These are phyloP conservation scores for Petunia axillaris DNA, from an alignment of 257 asterid genomes.

Conservation along the genomic window DNA sequence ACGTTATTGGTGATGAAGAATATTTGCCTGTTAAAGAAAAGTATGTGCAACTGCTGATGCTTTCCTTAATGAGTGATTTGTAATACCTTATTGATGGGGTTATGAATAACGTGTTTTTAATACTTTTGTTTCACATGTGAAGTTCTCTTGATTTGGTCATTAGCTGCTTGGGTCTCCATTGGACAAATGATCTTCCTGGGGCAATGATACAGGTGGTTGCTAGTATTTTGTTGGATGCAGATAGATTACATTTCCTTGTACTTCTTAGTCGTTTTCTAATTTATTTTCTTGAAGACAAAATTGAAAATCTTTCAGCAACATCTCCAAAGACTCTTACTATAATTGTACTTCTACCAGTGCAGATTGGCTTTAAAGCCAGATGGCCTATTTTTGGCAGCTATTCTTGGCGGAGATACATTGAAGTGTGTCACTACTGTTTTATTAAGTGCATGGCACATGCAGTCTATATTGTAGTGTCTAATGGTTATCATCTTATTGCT, in stretches of 20 bases:
- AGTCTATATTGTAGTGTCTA: conserved; percentile 22
- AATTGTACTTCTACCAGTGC: conserved; percentile 59
- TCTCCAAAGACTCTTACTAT: conserved; percentile 19
- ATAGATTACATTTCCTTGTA: conserved; percentile 8
- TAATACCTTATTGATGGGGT: background rate
- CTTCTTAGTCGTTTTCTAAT: background rate
- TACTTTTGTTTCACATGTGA: conserved; percentile 18
- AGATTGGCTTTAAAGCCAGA: conserved; percentile 94
- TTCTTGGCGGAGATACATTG: conserved; percentile 95
- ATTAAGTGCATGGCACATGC: conserved; percentile 45
- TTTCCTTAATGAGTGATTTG: background rate
- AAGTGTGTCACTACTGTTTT: conserved; percentile 45
- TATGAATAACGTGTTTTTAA: background rate
- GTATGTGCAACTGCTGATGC: conserved; percentile 34
- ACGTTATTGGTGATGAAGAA: conserved; percentile 88
- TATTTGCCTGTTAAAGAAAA: conserved; percentile 84
- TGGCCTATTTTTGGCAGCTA: conserved; percentile 93
- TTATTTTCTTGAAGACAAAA: background rate
- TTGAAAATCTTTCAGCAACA: background rate
- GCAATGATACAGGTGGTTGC: conserved; percentile 93
- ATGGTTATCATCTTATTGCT: conserved; percentile 19
- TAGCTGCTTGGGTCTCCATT: conserved; percentile 95
- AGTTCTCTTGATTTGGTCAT: conserved; percentile 88
- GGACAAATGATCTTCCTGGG: conserved; percentile 99
- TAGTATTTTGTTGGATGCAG: conserved; percentile 19